These are phyloP conservation scores for Verbascum thapsus DNA, from an alignment of 257 asterid species.

Conservation along the genomic window DNA sequence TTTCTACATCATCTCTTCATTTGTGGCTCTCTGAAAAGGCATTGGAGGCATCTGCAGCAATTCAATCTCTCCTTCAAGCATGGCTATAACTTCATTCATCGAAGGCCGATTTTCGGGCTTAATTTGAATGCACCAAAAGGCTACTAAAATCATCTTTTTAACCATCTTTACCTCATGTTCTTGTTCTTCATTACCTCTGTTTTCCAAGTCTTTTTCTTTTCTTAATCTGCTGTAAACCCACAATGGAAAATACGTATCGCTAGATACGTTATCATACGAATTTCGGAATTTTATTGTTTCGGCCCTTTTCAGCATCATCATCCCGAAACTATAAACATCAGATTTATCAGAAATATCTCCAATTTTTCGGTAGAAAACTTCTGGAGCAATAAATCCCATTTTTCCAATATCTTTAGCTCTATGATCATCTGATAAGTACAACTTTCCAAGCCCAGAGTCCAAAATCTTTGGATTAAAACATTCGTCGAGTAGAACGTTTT, in stretches of 20 bases:
- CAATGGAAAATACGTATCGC: slow-evolving; percentile 48
- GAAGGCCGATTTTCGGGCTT: slow-evolving; percentile 46
- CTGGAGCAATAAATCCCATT: slow-evolving; percentile 38
- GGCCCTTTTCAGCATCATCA: slow-evolving; percentile 58
- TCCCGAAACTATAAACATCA: slow-evolving; percentile 64
- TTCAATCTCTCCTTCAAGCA: slow-evolving; percentile 52
- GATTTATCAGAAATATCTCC: slow-evolving; percentile 50
- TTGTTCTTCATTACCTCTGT: slow-evolving; percentile 34
- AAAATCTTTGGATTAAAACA: slow-evolving; percentile 47
- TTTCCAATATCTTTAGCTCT: not conserved
- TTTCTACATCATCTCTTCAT: slow-evolving; percentile 2
- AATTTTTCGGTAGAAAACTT: slow-evolving; percentile 30
- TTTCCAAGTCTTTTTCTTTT: slow-evolving; percentile 41
- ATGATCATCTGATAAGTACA: slow-evolving; percentile 30
- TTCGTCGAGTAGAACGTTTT: slow-evolving; percentile 48
- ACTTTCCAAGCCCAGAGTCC: slow-evolving; percentile 42
- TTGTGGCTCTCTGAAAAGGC: slow-evolving; percentile 30
- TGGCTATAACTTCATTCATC: slow-evolving; percentile 48
- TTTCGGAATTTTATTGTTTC: slow-evolving; percentile 37
- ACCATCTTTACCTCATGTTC: slow-evolving; percentile 50
- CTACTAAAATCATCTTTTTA: slow-evolving; percentile 53
- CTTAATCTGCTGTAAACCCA: slow-evolving; percentile 48
- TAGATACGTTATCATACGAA: slow-evolving; percentile 27
- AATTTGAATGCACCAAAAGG: slow-evolving; percentile 62
- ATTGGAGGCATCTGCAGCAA: slow-evolving; percentile 44